Evolutionary conservation across 192 early-diverging fungal genomes (phyloP).

Genomic region (Backusella psychrophila): DNA sequence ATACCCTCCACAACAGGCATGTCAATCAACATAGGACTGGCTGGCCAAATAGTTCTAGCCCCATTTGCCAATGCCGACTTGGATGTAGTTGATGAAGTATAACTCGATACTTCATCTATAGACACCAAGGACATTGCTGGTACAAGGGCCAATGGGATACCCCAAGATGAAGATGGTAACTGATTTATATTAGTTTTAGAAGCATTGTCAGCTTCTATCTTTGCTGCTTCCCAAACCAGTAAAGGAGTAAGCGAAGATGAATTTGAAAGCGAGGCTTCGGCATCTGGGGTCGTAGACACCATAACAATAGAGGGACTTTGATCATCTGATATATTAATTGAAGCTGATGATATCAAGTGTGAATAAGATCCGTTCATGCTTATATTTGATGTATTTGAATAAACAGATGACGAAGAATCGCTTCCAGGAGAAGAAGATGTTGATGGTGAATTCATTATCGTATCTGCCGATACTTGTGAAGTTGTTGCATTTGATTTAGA

Average conservation of each 20-base stretch:
- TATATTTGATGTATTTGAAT: neutral
- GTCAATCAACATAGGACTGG: constrained; percentile 3
- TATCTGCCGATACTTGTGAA: neutral
- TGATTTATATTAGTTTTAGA: neutral
- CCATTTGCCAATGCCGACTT: neutral
- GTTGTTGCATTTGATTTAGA: constrained; percentile 7
- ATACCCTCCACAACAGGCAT: constrained; percentile 17
- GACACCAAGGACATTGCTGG: constrained; percentile 25
- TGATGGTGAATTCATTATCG: neutral
- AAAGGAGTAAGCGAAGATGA: constrained; percentile 26
- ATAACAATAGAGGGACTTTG: constrained; percentile 14
- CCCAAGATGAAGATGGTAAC: constrained; percentile 16
- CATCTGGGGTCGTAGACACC: constrained; percentile 21
- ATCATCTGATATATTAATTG: neutral
- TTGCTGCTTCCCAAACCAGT: constrained; percentile 28
- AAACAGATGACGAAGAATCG: constrained; percentile 4
- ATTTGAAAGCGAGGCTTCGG: constrained; percentile 13
- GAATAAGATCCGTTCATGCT: neutral
- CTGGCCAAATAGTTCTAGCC: constrained; percentile 24
- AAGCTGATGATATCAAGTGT: neutral
- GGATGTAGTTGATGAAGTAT: neutral
- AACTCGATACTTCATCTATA: neutral
- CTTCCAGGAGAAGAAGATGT: neutral
- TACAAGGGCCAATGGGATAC: constrained; percentile 35
- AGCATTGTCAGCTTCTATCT: neutral